These are phyloP conservation scores for Scutellospora calospora DNA, from an alignment of 371 early-diverging fungal genomes.

Conservation along the genomic window DNA sequence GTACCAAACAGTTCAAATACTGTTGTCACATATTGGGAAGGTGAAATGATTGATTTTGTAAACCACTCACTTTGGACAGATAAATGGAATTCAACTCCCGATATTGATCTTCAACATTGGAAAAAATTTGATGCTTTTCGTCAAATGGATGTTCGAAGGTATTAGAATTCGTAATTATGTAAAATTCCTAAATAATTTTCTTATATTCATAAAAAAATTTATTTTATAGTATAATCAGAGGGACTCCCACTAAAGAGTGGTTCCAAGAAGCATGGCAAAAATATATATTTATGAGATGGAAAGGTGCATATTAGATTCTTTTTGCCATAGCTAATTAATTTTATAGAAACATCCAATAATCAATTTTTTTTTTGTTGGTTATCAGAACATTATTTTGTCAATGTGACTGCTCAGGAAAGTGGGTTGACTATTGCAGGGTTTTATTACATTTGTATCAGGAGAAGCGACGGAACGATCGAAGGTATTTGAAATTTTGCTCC, in stretches of 20 bases:
- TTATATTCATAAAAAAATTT: not conserved
- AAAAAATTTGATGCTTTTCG: conserved; percentile 57
- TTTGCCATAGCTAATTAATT: not conserved
- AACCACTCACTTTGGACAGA: conserved; percentile 59
- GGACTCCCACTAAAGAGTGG: conserved; percentile 51
- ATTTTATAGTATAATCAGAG: conserved; percentile 43
- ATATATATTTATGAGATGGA: conserved; percentile 71
- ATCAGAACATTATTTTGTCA: conserved; percentile 62
- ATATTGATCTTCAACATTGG: conserved; percentile 62
- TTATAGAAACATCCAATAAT: not conserved
- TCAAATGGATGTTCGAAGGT: conserved; percentile 48
- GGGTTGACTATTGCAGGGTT: conserved; percentile 67
- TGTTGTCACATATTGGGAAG: conserved; percentile 66
- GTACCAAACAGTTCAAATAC: conserved; percentile 57
- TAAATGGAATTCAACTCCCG: conserved; percentile 57
- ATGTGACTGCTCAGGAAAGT: conserved; percentile 57
- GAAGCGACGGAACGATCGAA: conserved; percentile 60
- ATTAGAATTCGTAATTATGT: not conserved
- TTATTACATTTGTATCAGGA: conserved; percentile 64
- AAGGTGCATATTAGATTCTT: conserved; percentile 51
- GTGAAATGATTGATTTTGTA: conserved; percentile 65
- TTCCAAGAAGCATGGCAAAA: conserved; percentile 52
- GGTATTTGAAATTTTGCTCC: conserved; percentile 48
- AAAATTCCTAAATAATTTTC: not conserved
- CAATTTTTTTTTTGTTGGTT: not conserved